phyloP scores from a whole-genome alignment of 73 alveolate species.

The Chromera velia region DNA sequence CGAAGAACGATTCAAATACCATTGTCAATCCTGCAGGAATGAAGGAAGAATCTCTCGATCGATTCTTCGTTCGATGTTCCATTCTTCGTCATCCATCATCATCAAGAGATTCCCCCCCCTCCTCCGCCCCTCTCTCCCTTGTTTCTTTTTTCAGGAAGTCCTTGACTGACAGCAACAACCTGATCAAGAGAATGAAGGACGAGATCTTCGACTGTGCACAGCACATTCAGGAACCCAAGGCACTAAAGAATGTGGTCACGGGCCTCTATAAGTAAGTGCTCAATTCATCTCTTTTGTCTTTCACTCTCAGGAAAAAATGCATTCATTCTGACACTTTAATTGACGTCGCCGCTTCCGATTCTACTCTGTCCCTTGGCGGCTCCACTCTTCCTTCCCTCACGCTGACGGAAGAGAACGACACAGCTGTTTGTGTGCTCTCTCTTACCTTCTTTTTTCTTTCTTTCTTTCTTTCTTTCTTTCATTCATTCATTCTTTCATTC shows the following conservation, averaged over 20 bases:
- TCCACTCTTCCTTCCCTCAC: not conserved
- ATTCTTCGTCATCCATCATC: too few relatives aligned
- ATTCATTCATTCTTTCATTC: too few relatives aligned
- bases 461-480: too few relatives aligned
- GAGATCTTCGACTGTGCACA: constrained; percentile 70
- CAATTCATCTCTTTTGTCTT: not conserved
- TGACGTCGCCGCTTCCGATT: not conserved
- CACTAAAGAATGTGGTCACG: constrained; percentile 59
- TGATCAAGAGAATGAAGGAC: constrained; percentile 62
- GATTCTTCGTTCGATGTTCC: too few relatives aligned
- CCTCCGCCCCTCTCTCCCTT: not conserved
- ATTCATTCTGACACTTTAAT: not conserved
- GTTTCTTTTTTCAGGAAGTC: constrained; percentile 33
- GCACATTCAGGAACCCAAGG: constrained; percentile 57
- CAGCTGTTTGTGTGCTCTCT: too few relatives aligned
- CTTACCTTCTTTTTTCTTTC: too few relatives aligned
- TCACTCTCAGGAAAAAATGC: not conserved
- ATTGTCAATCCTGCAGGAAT: too few relatives aligned
- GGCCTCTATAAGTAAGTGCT: constrained; percentile 37
- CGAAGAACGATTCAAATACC: too few relatives aligned
- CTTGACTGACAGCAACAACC: constrained; percentile 55
- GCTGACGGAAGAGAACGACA: too few relatives aligned
- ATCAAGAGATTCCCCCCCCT: not conserved
- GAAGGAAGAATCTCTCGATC: too few relatives aligned
- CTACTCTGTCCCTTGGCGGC: not conserved